Evolutionary conservation across 73 alveolate genomes (phyloP), one percentile per base, ranked within the genome.

Genomic region (Diophrys appendiculata): DNA sequence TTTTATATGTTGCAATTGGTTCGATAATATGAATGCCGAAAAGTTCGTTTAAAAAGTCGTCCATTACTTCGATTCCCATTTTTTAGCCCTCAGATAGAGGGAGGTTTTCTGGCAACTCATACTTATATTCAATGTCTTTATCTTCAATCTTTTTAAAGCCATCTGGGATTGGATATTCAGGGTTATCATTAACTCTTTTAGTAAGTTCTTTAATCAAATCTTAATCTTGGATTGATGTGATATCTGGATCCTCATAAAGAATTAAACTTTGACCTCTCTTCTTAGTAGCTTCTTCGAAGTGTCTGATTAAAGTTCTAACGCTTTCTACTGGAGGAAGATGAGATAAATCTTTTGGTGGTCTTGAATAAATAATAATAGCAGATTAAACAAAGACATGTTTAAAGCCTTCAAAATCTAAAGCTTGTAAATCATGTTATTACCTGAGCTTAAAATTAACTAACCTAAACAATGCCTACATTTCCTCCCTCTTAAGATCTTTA

Each of bases 201-300:
- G 71, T 86, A 54, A 86, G 70, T 27, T 68, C 93, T 25, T 69
- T 70, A 8, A 86, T 27, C 2, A 86, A 53, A 30, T 79, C 79
- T 73, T 55, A n/a, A 73, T 86, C 93, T 32, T 69, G 89, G 54
- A 86, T 29, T 22, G 87, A 28, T 0, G 93, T 86, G 13, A 71
- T 73, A 32, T 86, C 93, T 14, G 93, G 93, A 67, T 86, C 93
- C 65, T 86, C 93, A 73, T 79, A 86, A 1, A 86, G 80, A 24
- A 86, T 54, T 1, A 84, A 69, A 0, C 83, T 35, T 43, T 86
- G 69, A 18, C 93, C 93, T 52, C 89, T 71, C 18, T 78, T 72
- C 70, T 88, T 86, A 23, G 93, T 82, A 0, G 93, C 77, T 34
- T 86, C 78, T 68, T 86, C 93, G 73, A 79, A 79, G 68, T 79